These are phyloP conservation scores for Phaseolus coccineus DNA, from an alignment of 331 rosid species.

Conservation along the genomic window DNA sequence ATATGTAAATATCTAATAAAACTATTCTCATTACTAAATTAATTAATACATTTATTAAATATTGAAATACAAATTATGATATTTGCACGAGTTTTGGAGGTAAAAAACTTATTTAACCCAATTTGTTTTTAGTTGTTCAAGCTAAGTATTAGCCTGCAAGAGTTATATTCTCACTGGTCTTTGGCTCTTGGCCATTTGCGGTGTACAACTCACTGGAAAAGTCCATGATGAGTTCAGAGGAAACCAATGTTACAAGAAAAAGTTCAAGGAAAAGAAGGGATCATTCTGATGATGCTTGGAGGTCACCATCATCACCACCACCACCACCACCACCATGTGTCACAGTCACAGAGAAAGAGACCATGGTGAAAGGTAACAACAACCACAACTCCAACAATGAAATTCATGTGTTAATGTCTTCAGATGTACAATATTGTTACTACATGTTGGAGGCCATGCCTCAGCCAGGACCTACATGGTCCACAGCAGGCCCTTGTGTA, in stretches of 20 bases:
- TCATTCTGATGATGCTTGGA: conserved; percentile 5
- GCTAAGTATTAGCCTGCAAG: background rate
- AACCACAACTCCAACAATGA: conserved; percentile 31
- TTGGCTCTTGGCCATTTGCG: background rate
- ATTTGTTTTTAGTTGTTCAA: no score
- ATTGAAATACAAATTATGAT: no score
- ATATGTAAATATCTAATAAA: no score
- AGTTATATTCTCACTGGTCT: background rate
- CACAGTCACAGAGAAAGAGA: background rate
- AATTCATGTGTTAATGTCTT: conserved; percentile 29
- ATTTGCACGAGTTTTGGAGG: no score
- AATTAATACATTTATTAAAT: no score
- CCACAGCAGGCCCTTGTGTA: conserved; percentile 57
- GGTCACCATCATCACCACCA: background rate
- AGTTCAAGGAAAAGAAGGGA: background rate
- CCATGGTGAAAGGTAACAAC: conserved; percentile 34
- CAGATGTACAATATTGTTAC: conserved; percentile 44
- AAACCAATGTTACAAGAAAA: background rate
- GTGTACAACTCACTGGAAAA: background rate
- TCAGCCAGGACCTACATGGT: conserved; percentile 61
- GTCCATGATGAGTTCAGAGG: conserved; percentile 6
- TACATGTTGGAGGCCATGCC: conserved; percentile 60
- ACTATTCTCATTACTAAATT: no score
- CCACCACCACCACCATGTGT: background rate
- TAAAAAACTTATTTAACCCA: no score